phyloP scores from a whole-genome alignment of 768 basidiomycete species.

The Boletus tomentosulus region DNA sequence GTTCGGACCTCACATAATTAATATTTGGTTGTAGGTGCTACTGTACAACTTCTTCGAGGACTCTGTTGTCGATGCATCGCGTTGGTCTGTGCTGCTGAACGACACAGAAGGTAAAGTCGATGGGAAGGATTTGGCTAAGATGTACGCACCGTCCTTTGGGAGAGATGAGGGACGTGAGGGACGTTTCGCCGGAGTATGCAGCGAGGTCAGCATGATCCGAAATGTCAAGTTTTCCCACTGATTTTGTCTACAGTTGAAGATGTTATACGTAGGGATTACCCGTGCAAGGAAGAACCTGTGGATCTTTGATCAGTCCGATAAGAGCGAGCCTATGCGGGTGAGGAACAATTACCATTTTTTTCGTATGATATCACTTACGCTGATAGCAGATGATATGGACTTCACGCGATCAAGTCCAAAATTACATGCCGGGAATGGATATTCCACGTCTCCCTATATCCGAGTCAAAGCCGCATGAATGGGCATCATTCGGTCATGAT shows the following conservation, averaged over 20 bases:
- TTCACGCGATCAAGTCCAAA: conserved; percentile 41
- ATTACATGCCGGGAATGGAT: conserved; percentile 43
- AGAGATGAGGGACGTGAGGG: conserved; percentile 38
- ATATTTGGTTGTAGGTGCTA: conserved; percentile 46
- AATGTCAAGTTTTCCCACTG: not conserved
- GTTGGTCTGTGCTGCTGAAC: conserved; percentile 60
- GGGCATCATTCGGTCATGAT: conserved; percentile 37
- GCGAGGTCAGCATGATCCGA: conserved; percentile 41
- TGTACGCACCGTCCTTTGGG: conserved; percentile 42
- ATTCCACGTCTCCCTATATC: conserved; percentile 51
- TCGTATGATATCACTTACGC: not conserved
- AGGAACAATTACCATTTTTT: not conserved
- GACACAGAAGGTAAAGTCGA: conserved; percentile 25
- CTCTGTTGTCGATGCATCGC: conserved; percentile 45
- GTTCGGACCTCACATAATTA: not conserved
- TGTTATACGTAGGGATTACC: conserved; percentile 67
- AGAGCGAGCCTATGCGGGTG: conserved; percentile 58
- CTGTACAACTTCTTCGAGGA: conserved; percentile 74
- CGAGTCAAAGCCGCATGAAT: conserved; percentile 44
- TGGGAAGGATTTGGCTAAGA: conserved; percentile 5
- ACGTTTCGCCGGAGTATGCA: conserved; percentile 53
- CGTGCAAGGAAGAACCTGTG: conserved; percentile 65
- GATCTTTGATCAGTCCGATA: conserved; percentile 60
- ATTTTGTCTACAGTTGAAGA: conserved; percentile 47
- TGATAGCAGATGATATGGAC: conserved; percentile 49